phyloP scores from a whole-genome alignment of 345 rosid genomes.

The Sisymbrium altissimum region DNA sequence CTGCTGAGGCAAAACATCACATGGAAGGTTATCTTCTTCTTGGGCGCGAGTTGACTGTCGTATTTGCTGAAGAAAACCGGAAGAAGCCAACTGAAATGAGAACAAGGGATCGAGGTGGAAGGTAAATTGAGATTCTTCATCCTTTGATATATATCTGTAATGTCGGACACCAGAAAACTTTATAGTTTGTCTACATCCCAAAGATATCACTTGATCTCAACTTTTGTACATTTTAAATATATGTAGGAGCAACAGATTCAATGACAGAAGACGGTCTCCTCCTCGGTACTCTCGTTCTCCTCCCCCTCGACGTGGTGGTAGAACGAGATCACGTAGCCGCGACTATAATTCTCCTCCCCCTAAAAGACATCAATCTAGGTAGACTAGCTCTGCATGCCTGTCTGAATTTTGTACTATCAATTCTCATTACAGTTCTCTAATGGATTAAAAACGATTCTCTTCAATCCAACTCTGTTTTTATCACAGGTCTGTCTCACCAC shows the following conservation, averaged over 20 bases:
- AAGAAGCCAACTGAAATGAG: slow-evolving; percentile 98
- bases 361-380: slow-evolving; percentile 65
- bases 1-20: slow-evolving; percentile 84
- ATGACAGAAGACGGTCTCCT: slow-evolving; percentile 65
- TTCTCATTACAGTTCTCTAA: neutral
- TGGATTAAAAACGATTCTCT: neutral
- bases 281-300: slow-evolving; percentile 74
- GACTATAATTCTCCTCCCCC: slow-evolving; percentile 65
- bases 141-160: neutral
- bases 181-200: neutral
- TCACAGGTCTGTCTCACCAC: slow-evolving; percentile 72
- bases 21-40: slow-evolving; percentile 95
- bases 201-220: neutral
- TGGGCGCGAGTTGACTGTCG: slow-evolving; percentile 89
- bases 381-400: neutral
- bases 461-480: neutral
- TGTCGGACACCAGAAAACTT: neutral
- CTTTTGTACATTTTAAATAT: neutral
- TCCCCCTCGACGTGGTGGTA: slow-evolving; percentile 57
- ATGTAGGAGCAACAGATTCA: slow-evolving; percentile 44
- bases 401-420: neutral
- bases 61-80: slow-evolving; percentile 96
- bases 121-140: slow-evolving; percentile 25
- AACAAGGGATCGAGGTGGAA: slow-evolving; percentile 74
- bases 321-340: slow-evolving; percentile 63